Base-by-base conservation (phyloP, 495 filamentous ascomycete genomes). In the Podospora australis region DNA sequence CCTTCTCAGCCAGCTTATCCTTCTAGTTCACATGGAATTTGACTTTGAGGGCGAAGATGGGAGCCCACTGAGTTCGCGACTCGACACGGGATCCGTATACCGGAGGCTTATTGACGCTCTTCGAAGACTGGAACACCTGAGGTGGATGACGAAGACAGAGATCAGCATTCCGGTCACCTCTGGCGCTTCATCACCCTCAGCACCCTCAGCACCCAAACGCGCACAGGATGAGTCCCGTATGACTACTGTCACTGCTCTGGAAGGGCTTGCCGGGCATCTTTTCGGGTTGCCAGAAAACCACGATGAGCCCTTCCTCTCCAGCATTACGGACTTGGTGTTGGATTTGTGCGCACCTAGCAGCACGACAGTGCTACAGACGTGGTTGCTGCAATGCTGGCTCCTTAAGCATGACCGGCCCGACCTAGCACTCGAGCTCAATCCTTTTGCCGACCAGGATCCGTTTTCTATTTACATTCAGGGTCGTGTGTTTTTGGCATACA, bases 381-480 rank as follows among this genome's bases (percentile, higher is more conserved):
- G 64, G 34, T 63, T 73, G 43, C 81, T 87, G 19, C 84, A 88
- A 61, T 87, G 83, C 59, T 77, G 80, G 53, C 70, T 90, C 3
- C 74, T 90, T 22, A 81, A 80, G 47, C 78, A 80, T 49, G 75
- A 79, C 39, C 77, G 87, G 56, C 70, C 83, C 11, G 83, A 88
- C 54, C 72, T 90, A 3, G 88, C 88, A 9, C 70, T 78, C 46
- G 85, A 92, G 57, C 87, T 95, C 54, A 71, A 74, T 42, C 79
- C 78, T 6, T 92, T 87, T 61, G 66, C 67, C 69, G 81, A 67
- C 59, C 79, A 59, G 64, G 72, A 75, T 20, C 63, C 75, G 23
- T 97, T 92, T 80, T 79, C 87, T 4, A 83, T 78, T 1, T 99
- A 99, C 63, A 72, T 96, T 11, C 87, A 88, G 63, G 91, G 86